phyloP scores from a whole-genome alignment of 1,284 basidiomycete genomes.

The Mycosarcoma mackinlayi region DNA sequence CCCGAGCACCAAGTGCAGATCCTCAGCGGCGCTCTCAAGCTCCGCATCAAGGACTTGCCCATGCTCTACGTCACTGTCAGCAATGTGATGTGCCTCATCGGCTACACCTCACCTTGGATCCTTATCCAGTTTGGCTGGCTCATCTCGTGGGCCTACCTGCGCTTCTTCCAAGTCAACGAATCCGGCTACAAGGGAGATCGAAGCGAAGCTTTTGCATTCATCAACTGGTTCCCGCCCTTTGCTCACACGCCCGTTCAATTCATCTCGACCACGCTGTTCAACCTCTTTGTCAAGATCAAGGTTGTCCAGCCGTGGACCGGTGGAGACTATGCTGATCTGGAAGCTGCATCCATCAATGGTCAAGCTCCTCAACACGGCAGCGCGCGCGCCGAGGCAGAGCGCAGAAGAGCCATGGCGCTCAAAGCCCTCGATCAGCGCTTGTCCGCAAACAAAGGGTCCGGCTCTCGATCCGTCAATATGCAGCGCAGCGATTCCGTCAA shows the following conservation, averaged over 20 bases:
- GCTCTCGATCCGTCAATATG: slow-evolving; percentile 20
- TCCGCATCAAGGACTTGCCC: slow-evolving; percentile 91
- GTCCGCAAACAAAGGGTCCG: slow-evolving; percentile 70
- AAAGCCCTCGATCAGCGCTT: slow-evolving; percentile 94
- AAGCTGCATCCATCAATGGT: slow-evolving; percentile 77
- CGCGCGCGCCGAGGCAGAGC: slow-evolving; percentile 57
- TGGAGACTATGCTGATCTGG: slow-evolving; percentile 46
- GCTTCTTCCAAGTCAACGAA: slow-evolving; percentile 91
- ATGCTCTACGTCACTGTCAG: slow-evolving; percentile 93
- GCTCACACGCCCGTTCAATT: slow-evolving; percentile 74
- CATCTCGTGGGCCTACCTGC: slow-evolving; percentile 90
- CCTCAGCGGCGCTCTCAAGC: slow-evolving; percentile 80
- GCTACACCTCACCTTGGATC: slow-evolving; percentile 92
- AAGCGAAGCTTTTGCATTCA: slow-evolving; percentile 94
- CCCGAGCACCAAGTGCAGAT: slow-evolving; percentile 97
- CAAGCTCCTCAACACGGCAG: slow-evolving; percentile 26
- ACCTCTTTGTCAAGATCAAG: slow-evolving; percentile 74
- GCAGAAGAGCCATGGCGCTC: slow-evolving; percentile 84
- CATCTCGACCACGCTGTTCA: slow-evolving; percentile 78
- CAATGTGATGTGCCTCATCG: slow-evolving; percentile 85
- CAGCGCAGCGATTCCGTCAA: slow-evolving; percentile 32
- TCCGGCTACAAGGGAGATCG: slow-evolving; percentile 79
- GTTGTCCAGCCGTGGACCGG: slow-evolving; percentile 76
- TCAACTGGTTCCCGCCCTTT: slow-evolving; percentile 95
- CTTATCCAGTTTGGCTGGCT: slow-evolving; percentile 97